Conservation (phyloP, 164 flowering plant genomes). For the Tinospora cordifolia region DNA sequence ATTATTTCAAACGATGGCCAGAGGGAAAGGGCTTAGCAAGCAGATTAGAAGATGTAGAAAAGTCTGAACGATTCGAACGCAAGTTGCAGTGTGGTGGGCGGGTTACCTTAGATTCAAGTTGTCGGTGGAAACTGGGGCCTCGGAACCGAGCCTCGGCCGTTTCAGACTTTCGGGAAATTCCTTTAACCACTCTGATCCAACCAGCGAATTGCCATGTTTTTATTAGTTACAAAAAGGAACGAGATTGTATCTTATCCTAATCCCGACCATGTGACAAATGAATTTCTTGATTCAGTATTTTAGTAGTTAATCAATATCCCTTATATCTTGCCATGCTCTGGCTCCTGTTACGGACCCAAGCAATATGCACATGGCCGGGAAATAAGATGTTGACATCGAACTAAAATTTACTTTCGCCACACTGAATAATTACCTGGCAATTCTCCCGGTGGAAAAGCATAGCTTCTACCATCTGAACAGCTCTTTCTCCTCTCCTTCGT, state of each 20-base stretch:
- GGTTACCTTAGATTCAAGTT: constrained; percentile 32
- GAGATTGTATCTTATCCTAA: constrained; percentile 1
- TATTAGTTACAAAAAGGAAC: neutral
- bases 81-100: neutral
- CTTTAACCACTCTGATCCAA: constrained; percentile 18
- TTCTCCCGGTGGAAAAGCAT: constrained; percentile 33
- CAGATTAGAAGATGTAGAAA: too few species aligned
- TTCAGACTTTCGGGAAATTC: constrained; percentile 25
- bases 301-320: neutral
- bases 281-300: neutral
- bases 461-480: constrained; percentile 47
- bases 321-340: too few species aligned
- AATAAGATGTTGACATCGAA: neutral
- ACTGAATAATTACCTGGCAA: constrained; percentile 39
- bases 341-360: neutral
- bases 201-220: neutral
- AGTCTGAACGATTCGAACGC: neutral
- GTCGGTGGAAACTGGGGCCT: constrained; percentile 20
- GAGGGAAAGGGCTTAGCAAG: too few species aligned
- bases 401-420: neutral
- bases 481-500: constrained; percentile 40
- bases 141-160: constrained; percentile 22
- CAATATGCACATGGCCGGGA: neutral
- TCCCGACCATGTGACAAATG: neutral
- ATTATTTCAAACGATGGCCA: too few species aligned